These are phyloP conservation scores for Endocalyx cinctus DNA, from an alignment of 2,329 filamentous ascomycete species.

Conservation along the genomic window DNA sequence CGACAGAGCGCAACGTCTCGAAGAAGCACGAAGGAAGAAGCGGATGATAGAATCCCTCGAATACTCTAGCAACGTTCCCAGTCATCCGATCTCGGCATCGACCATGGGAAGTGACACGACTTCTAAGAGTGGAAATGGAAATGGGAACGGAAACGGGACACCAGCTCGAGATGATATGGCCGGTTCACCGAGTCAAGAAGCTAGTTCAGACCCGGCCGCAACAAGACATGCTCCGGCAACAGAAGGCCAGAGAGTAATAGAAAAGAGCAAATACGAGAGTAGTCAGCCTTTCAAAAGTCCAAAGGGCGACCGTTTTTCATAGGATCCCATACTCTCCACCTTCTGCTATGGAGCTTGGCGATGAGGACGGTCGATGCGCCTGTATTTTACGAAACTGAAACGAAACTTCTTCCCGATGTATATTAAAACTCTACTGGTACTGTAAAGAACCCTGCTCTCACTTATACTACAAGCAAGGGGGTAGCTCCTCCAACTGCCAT, in stretches of 20 bases:
- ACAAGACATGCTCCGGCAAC: slow-evolving; percentile 75
- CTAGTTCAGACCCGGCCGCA: slow-evolving; percentile 74
- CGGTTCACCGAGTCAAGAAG: slow-evolving; percentile 66
- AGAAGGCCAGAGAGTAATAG: slow-evolving; percentile 59
- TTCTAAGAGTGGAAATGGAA: slow-evolving; percentile 7
- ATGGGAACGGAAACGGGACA: slow-evolving; percentile 33
- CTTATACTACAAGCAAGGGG: too few relatives aligned
- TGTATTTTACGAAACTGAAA: slow-evolving; percentile 6
- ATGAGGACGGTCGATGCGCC: too few relatives aligned
- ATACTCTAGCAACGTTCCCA: slow-evolving; percentile 35
- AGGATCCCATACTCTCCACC: slow-evolving; percentile 18
- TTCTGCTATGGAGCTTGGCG: too few relatives aligned
- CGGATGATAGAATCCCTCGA: slow-evolving; percentile 53
- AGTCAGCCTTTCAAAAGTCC: slow-evolving; percentile 67
- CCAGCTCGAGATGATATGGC: slow-evolving; percentile 55
- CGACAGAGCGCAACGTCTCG: slow-evolving; percentile 69
- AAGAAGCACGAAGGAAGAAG: slow-evolving; percentile 62
- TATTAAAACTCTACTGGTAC: too few relatives aligned
- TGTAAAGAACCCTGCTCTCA: too few relatives aligned
- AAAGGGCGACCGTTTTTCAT: slow-evolving; percentile 83
- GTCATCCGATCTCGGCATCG: slow-evolving; percentile 27
- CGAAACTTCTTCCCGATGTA: too few relatives aligned
- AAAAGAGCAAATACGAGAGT: slow-evolving; percentile 91
- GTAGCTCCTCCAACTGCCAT: too few relatives aligned
- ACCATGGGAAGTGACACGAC: slow-evolving; percentile 30